phyloP scores from a whole-genome alignment of 2,329 filamentous ascomycete species.

The Capronia coronata region DNA sequence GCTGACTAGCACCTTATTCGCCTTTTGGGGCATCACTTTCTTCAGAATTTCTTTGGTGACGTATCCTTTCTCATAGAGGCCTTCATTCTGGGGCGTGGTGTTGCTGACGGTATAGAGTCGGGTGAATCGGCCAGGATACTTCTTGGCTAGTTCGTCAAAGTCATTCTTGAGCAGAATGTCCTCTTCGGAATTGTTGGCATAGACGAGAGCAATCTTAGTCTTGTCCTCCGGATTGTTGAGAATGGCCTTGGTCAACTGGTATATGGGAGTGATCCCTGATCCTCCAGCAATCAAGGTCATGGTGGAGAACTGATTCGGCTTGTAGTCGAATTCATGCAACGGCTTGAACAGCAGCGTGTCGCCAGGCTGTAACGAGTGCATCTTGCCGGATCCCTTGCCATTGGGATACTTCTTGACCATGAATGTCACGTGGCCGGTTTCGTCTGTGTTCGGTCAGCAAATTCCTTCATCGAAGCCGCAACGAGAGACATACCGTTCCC shows the following conservation, averaged over 20 bases:
- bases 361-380: conserved; percentile 61
- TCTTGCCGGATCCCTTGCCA: conserved; percentile 57
- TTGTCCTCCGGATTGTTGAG: conserved; percentile 55
- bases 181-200: conserved; percentile 58
- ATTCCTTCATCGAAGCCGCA: background rate
- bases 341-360: conserved; percentile 54
- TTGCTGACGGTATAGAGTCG: conserved; percentile 54
- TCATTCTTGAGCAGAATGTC: conserved; percentile 56
- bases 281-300: conserved; percentile 65
- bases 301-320: conserved; percentile 40
- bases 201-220: conserved; percentile 59
- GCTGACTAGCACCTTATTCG: conserved; percentile 58
- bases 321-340: conserved; percentile 52
- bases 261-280: conserved; percentile 66
- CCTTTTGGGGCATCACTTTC: conserved; percentile 40
- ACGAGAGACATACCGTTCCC: conserved; percentile 38
- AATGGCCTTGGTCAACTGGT: conserved; percentile 57
- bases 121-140: conserved; percentile 51
- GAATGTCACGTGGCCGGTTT: conserved; percentile 55
- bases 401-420: conserved; percentile 63
- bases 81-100: conserved; percentile 33
- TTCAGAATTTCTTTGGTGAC: conserved; percentile 53
- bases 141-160: conserved; percentile 46
- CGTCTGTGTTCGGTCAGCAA: conserved; percentile 36
- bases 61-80: conserved; percentile 48